phyloP scores from a whole-genome alignment of 352 stramenopile genomes.

The Phytopythium vexans region DNA sequence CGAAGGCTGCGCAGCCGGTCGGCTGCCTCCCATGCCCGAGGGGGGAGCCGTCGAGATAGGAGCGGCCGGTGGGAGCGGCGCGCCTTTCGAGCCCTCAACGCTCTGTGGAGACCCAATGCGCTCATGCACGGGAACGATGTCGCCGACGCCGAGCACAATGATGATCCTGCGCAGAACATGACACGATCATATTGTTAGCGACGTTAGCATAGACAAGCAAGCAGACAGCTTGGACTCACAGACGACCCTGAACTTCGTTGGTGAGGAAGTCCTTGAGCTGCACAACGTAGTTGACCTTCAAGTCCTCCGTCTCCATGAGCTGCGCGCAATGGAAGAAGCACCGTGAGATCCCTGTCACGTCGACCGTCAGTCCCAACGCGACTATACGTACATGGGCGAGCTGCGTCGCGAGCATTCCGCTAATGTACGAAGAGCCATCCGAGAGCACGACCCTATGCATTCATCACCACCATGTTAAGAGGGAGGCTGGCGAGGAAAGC shows the following conservation, averaged over 20 bases:
- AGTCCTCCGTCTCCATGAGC: constrained; percentile 80
- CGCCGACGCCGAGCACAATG: constrained; percentile 79
- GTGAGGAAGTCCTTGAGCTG: constrained; percentile 83
- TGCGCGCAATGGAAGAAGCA: constrained; percentile 8
- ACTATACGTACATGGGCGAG: constrained; percentile 51
- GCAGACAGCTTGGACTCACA: constrained; percentile 11
- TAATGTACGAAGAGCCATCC: constrained; percentile 79
- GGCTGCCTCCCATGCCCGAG: constrained; percentile 6
- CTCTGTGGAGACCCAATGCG: constrained; percentile 73
- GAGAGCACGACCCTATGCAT: constrained; percentile 66
- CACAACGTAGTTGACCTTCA: constrained; percentile 83
- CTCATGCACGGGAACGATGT: constrained; percentile 72
- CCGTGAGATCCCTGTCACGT: background rate
- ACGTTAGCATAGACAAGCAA: background rate
- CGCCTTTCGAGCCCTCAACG: constrained; percentile 67
- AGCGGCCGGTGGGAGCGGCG: constrained; percentile 11
- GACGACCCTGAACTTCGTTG: constrained; percentile 80
- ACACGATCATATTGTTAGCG: background rate
- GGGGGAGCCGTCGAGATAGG: constrained; percentile 15
- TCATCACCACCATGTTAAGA: too few relatives aligned
- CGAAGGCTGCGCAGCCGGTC: constrained; percentile 19
- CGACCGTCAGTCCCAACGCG: background rate
- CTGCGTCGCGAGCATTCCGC: constrained; percentile 84
- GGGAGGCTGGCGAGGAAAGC: too few relatives aligned
- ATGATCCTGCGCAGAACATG: constrained; percentile 44